A percentile compares a stretch with the other conserved stretches of the same genome.
These are phyloP conservation scores for Toxicodendron radicans DNA, from an alignment of 345 rosid genomes.

Conservation along the genomic window DNA sequence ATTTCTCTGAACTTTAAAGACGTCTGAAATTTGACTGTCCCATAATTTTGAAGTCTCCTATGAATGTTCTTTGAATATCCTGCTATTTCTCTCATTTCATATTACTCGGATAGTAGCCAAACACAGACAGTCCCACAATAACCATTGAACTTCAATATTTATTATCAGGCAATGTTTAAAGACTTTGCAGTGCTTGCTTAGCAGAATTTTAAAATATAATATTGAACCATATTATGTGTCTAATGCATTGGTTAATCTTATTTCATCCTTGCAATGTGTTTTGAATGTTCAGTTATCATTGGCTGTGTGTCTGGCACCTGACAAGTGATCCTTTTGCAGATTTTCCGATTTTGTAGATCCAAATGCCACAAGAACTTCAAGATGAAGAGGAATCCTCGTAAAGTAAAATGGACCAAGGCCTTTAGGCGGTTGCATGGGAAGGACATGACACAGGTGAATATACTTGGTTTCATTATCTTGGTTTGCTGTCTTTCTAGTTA, in stretches of 20 bases:
- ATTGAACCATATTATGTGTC: background rate
- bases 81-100: background rate
- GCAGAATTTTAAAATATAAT: background rate
- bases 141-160: background rate
- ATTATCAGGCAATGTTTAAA: background rate
- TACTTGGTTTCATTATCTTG: background rate
- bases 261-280: background rate
- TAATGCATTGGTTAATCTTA: background rate
- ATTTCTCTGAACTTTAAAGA: too few relatives aligned
- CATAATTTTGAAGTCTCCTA: too few relatives aligned
- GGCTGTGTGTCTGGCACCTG: background rate
- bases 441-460: conserved; percentile 87
- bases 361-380: conserved; percentile 93
- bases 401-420: conserved; percentile 97
- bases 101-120: background rate
- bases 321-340: conserved; percentile 37
- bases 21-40: too few relatives aligned
- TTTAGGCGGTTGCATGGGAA: conserved; percentile 76
- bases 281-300: background rate
- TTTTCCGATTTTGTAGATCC: conserved; percentile 87
- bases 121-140: background rate
- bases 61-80: background rate
- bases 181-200: background rate
- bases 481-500: background rate
- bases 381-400: conserved; percentile 98